These are phyloP conservation scores for Phaffomyces opuntiae DNA, from an alignment of 805 yeast species.

Conservation along the genomic window DNA sequence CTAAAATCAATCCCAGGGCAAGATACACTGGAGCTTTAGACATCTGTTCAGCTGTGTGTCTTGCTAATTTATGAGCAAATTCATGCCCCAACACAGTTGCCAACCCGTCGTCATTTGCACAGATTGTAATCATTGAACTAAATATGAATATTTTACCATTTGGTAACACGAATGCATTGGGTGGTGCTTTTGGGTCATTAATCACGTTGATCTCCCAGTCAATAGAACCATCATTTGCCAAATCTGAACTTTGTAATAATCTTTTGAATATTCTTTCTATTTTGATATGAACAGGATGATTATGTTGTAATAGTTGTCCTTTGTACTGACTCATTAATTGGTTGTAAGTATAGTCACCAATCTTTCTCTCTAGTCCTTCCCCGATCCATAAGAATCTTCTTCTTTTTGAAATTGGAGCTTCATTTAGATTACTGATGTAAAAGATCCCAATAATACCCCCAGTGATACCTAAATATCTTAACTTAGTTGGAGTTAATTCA, in stretches of 20 bases:
- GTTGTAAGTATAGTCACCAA: conserved; percentile 60
- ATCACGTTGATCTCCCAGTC: conserved; percentile 83
- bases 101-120: conserved; percentile 78
- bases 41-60: conserved; percentile 81
- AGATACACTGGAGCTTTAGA: conserved; percentile 71
- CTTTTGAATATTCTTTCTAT: conserved; percentile 59
- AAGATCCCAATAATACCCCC: conserved; percentile 28
- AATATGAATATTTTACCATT: conserved; percentile 94
- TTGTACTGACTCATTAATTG: conserved; percentile 52
- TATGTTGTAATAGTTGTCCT: conserved; percentile 47
- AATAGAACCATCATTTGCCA: conserved; percentile 22
- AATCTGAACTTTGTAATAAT: conserved; percentile 51
- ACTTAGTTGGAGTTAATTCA: conserved; percentile 16
- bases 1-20: conserved; percentile 43
- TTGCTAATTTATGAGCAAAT: conserved; percentile 87
- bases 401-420: conserved; percentile 78
- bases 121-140: conserved; percentile 67
- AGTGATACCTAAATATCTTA: conserved; percentile 8
- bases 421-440: conserved; percentile 53
- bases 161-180: conserved; percentile 94
- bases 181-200: conserved; percentile 64
- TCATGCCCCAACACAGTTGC: conserved; percentile 97
- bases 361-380: conserved; percentile 48
- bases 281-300: conserved; percentile 50
- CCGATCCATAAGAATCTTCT: conserved; percentile 67